Evolutionary conservation across 352 stramenopile genomes (phyloP).

Genomic region (Phytophthora quininea): DNA sequence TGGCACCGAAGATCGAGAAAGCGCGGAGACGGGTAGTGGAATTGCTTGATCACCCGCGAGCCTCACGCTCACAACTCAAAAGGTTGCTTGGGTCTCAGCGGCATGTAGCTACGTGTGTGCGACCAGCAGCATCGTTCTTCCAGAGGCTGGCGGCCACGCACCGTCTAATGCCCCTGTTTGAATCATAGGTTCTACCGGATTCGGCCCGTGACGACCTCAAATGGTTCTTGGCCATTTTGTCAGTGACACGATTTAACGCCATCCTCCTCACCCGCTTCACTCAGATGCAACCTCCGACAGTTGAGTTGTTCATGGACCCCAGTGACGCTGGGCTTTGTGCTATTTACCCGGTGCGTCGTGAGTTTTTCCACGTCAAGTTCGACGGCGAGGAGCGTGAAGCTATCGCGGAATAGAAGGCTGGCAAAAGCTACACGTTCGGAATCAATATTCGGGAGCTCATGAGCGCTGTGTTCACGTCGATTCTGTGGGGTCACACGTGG

Average conservation of each 20-base stretch:
- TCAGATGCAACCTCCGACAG: neutral
- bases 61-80: conserved; percentile 4
- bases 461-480: conserved; percentile 6
- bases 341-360: neutral
- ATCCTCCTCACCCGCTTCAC: conserved; percentile 14
- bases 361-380: conserved; percentile 4
- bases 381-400: neutral
- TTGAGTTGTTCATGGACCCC: conserved; percentile 11
- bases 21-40: neutral
- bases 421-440: neutral
- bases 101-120: too few species aligned
- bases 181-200: neutral
- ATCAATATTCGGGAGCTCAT: conserved; percentile 15
- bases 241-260: neutral
- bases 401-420: neutral
- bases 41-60: neutral
- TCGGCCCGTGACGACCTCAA: neutral
- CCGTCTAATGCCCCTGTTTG: neutral
- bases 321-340: conserved; percentile 10
- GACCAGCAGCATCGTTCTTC: conserved; percentile 15
- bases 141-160: neutral
- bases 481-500: conserved; percentile 10
- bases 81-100: conserved; percentile 4
- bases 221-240: conserved; percentile 14
- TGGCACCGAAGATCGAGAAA: conserved; percentile 11